A percentile compares a stretch with the other conserved stretches of the same genome.
Conservation (phyloP, 1,284 basidiomycete genomes). For the Ustanciosporium gigantosporum region DNA sequence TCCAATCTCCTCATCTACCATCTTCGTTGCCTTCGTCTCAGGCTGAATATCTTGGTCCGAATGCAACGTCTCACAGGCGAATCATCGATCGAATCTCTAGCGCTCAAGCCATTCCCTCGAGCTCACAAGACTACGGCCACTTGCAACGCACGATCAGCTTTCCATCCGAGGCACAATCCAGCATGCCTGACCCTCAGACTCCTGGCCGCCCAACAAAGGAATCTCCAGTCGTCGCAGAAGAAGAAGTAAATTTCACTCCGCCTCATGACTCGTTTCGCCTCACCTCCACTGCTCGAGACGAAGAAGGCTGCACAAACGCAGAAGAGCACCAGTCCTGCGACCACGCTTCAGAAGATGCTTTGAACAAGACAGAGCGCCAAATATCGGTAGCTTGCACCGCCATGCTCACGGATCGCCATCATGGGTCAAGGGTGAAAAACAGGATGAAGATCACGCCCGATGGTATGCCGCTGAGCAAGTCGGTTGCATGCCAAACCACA, state of each 20-base stretch:
- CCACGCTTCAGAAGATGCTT: too few species aligned
- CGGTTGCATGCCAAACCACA: too few species aligned
- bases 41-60: not conserved
- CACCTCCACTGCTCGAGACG: constrained; percentile 21
- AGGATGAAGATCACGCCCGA: too few species aligned
- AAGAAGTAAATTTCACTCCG: constrained; percentile 24
- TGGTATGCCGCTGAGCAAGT: too few species aligned
- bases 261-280: constrained; percentile 32
- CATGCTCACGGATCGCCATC: too few species aligned
- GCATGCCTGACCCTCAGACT: not conserved
- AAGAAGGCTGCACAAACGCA: constrained; percentile 29
- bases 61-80: not conserved
- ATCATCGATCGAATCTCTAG: not conserved
- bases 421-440: too few species aligned
- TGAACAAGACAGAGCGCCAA: too few species aligned
- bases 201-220: too few species aligned
- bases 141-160: too few species aligned
- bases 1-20: not conserved
- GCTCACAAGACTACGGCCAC: not conserved
- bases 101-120: not conserved
- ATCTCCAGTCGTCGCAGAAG: not conserved
- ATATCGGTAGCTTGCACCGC: too few species aligned
- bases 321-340: constrained; percentile 11
- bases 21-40: not conserved
- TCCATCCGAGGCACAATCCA: not conserved